Evolutionary conservation across 2,329 filamentous ascomycete genomes (phyloP).

Genomic region (Talaromyces sp.): DNA sequence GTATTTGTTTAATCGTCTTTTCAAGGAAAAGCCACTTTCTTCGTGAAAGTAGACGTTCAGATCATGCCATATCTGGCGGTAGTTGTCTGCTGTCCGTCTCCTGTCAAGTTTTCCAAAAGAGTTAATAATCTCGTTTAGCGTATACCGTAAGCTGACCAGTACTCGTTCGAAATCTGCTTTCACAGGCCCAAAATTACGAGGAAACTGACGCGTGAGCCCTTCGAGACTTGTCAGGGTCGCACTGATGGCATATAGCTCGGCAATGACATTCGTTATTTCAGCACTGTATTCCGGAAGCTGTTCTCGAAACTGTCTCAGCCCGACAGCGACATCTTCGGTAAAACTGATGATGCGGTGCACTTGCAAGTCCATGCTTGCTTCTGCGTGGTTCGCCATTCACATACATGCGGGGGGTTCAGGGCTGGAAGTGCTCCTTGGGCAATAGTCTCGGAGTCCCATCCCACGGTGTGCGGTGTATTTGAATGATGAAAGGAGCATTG

Average conservation of each 20-base stretch:
- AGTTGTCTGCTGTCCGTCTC: conserved; percentile 33
- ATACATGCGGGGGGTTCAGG: conserved; percentile 8
- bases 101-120: conserved; percentile 43
- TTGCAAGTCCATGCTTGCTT: conserved; percentile 37
- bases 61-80: conserved; percentile 51
- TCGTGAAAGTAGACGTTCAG: conserved; percentile 45
- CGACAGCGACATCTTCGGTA: conserved; percentile 52
- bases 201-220: conserved; percentile 41
- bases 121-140: conserved; percentile 49
- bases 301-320: conserved; percentile 49
- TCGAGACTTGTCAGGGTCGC: conserved; percentile 49
- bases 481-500: neutral
- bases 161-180: conserved; percentile 48
- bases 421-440: neutral
- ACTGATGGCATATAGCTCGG: conserved; percentile 54
- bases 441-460: conserved; percentile 5
- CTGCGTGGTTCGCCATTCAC: conserved; percentile 24
- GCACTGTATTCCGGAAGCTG: conserved; percentile 50
- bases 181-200: conserved; percentile 38
- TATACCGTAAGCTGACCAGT: conserved; percentile 49
- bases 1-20: conserved; percentile 50
- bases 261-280: conserved; percentile 53
- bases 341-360: conserved; percentile 43
- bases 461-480: neutral
- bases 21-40: conserved; percentile 47